Base-by-base conservation (phyloP, 1,139 yeast species). In the Taphrina pruni region DNA sequence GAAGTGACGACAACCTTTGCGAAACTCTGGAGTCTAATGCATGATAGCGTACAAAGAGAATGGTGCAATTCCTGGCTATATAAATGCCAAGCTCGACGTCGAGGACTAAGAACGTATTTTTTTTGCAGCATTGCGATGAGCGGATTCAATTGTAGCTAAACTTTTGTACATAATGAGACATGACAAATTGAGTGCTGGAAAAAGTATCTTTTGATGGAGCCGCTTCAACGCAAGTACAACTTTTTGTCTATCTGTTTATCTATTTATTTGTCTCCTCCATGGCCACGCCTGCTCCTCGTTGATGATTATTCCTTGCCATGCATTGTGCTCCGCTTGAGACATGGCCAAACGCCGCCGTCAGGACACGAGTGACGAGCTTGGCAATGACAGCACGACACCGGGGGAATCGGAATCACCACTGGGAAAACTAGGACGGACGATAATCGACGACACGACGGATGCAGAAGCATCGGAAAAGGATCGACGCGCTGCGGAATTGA, bases 1-100 rank as follows among this genome's bases (percentile, higher is more conserved):
- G 17, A 17, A 17, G 17, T 17, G 17, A 17, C 17, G 17, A 17
- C 17, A 12, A 45, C n/a, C 6, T 14, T 50, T 9, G 35, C 26
- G 35, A 8, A 14, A 43, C 6, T 14, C 14, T 14, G 46, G 35
- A 7, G 3, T 21, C 64, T 58, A 35, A 58, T 43, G 39, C n/a
- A n/a, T 12, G 26, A 17, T n/a, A 64, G 67, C 67, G 67, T 39
- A 64, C 67, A 20, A 64, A 64, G 43, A 48, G 60, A 20, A 64
- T 64, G 67, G 67, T 64, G 1, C 67, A 64, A 12, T 64, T 64
- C 21, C 39, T 64, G 21, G 67, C 67, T 5, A 55, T 64, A 17
- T 64, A 48, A 51, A 17, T 17, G 17, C 17, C 17, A 17, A 17
- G 17, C 17, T 17, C 17, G 0, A 17, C 17, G 17, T 43, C 17